A percentile compares a stretch with the other conserved stretches of the same genome.
These are phyloP conservation scores for Polyporus arcularius DNA, from an alignment of 768 basidiomycete species.

Conservation along the genomic window DNA sequence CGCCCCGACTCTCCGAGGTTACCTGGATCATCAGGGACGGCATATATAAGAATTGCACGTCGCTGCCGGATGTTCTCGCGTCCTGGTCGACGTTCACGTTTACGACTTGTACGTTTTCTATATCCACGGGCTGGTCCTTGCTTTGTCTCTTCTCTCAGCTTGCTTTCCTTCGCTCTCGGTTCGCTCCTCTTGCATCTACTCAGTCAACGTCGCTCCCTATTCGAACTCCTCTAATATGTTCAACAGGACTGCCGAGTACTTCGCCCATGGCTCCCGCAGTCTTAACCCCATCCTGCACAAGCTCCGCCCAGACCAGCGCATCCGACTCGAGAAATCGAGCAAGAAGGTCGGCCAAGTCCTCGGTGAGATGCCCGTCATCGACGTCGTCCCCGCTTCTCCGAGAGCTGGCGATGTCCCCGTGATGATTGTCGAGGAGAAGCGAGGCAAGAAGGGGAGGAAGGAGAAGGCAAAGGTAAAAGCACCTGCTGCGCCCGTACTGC, in stretches of 20 bases:
- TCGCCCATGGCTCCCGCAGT: conserved; percentile 9
- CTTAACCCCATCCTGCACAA: conserved; percentile 14
- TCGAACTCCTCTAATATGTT: conserved; percentile 1
- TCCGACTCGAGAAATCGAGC: conserved; percentile 16
- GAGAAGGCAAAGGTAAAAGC: conserved; percentile 1
- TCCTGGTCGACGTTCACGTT: conserved; percentile 19
- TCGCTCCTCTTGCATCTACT: not conserved
- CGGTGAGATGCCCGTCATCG: conserved; percentile 15
- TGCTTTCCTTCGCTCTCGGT: not conserved
- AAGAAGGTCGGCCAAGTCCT: conserved; percentile 20
- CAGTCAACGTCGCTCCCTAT: not conserved
- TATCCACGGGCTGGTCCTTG: conserved; percentile 15
- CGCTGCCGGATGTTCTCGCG: not conserved
- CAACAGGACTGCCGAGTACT: conserved; percentile 15
- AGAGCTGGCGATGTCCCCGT: not conserved
- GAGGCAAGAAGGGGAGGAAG: not conserved
- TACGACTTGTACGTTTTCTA: not conserved
- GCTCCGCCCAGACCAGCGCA: conserved; percentile 19
- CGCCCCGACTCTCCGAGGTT: not conserved
- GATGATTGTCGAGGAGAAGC: not conserved
- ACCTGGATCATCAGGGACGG: conserved; percentile 3
- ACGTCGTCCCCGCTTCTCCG: conserved; percentile 11
- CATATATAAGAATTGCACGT: not conserved
- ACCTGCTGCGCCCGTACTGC: conserved; percentile 7
- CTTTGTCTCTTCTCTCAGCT: not conserved